A percentile compares a stretch with the other conserved stretches of the same genome.
These are phyloP conservation scores for Lipomyces oligophaga DNA, from an alignment of 805 yeast genomes.

Conservation along the genomic window DNA sequence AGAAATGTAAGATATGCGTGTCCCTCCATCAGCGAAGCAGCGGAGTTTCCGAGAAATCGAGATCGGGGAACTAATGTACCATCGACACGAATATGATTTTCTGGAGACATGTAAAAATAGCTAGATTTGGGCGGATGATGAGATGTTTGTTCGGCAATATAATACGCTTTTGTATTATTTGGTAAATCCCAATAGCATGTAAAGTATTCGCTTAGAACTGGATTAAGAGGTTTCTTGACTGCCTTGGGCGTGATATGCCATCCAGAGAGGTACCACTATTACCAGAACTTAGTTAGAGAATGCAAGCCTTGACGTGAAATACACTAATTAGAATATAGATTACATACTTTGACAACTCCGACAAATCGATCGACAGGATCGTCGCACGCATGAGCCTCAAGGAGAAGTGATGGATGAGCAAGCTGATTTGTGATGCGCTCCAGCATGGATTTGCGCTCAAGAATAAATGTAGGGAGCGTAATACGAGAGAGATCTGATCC, in stretches of 20 bases:
- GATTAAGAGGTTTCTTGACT: conserved; percentile 94
- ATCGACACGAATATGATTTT: conserved; percentile 74
- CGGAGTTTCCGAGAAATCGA: conserved; percentile 86
- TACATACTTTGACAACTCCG: conserved; percentile 50
- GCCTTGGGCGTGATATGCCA: conserved; percentile 99
- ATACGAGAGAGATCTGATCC: conserved; percentile 88
- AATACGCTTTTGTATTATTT: conserved; percentile 65
- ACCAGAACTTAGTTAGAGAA: neutral
- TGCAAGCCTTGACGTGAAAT: too few species aligned
- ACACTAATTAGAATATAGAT: neutral
- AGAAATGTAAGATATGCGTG: conserved; percentile 64
- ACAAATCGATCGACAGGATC: conserved; percentile 69
- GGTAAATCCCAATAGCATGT: conserved; percentile 90
- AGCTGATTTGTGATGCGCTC: conserved; percentile 89
- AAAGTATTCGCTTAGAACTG: conserved; percentile 87
- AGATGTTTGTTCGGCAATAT: conserved; percentile 89
- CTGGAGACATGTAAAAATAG: conserved; percentile 84
- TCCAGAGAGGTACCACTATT: conserved; percentile 79
- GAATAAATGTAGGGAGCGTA: conserved; percentile 89
- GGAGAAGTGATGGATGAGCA: conserved; percentile 66
- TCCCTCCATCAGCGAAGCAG: conserved; percentile 98
- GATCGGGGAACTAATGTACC: conserved; percentile 87
- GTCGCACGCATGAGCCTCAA: conserved; percentile 58
- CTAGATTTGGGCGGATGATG: conserved; percentile 99
- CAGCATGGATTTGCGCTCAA: conserved; percentile 93